Evolutionary conservation across 2,329 filamentous ascomycete genomes (phyloP).

Genomic region (Kalmusia sp.): DNA sequence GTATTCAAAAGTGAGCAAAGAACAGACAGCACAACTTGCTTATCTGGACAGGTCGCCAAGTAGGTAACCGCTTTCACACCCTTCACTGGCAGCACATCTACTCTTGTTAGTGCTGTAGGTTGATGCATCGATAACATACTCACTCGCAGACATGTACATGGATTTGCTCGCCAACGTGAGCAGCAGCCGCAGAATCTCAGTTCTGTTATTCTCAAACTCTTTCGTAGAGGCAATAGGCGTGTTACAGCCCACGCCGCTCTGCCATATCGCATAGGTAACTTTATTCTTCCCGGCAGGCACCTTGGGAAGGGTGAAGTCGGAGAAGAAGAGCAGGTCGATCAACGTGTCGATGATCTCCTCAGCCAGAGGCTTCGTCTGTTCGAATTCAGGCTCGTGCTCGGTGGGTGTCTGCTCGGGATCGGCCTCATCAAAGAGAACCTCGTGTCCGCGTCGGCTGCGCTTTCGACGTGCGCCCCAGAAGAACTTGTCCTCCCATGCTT

Average conservation of each 20-base stretch:
- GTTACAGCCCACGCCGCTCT: constrained; percentile 96
- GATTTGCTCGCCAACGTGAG: constrained; percentile 87
- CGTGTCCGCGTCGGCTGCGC: constrained; percentile 56
- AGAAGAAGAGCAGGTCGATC: constrained; percentile 88
- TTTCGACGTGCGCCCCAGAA: constrained; percentile 84
- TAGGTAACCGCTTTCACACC: constrained; percentile 88
- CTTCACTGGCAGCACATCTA: constrained; percentile 75
- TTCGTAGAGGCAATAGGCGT: constrained; percentile 85
- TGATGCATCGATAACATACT: constrained; percentile 27
- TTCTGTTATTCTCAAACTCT: constrained; percentile 91
- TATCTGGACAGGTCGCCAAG: constrained; percentile 85
- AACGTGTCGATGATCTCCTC: constrained; percentile 93
- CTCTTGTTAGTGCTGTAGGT: constrained; percentile 11
- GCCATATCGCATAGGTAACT: constrained; percentile 94
- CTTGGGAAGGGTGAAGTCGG: constrained; percentile 83
- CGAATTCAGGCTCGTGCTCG: constrained; percentile 68
- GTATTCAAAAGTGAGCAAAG: constrained; percentile 95
- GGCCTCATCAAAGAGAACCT: constrained; percentile 86
- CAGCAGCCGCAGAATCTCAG: constrained; percentile 85
- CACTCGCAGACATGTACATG: constrained; percentile 86
- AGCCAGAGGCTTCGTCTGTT: constrained; percentile 84
- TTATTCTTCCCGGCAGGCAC: constrained; percentile 75
- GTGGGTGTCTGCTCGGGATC: constrained; percentile 56
- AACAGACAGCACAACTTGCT: constrained; percentile 87
- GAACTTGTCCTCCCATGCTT: constrained; percentile 88